These are phyloP conservation scores for Trametes versicolor DNA, from an alignment of 1,284 basidiomycete species.

Conservation along the genomic window DNA sequence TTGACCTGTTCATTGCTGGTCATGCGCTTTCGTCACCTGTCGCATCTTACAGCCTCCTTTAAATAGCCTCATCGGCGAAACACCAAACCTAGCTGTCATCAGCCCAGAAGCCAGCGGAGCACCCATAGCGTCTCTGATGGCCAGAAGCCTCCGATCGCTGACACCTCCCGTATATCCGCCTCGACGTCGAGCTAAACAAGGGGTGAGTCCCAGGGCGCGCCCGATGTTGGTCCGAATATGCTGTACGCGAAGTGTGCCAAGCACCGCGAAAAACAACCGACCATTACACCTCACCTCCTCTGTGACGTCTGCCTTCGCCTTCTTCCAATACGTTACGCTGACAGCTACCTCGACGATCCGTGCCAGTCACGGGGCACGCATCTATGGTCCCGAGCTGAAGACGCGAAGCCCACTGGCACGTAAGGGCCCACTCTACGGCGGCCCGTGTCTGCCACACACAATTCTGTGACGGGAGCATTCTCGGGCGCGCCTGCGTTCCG, in stretches of 20 bases:
- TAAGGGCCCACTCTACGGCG: constrained; percentile 5
- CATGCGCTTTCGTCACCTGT: constrained; percentile 22
- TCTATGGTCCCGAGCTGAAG: constrained; percentile 1
- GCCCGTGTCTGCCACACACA: constrained; percentile 13
- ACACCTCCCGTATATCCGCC: background rate
- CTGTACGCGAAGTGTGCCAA: constrained; percentile 11
- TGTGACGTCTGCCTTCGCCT: background rate
- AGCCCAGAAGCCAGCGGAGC: constrained; percentile 12
- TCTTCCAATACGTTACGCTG: constrained; percentile 2
- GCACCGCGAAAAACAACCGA: constrained; percentile 15
- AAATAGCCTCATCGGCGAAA: constrained; percentile 23
- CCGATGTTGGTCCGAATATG: constrained; percentile 28
- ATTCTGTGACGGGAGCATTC: constrained; percentile 31
- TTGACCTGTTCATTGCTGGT: background rate
- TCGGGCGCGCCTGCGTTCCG: constrained; percentile 24
- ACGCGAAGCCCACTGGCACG: constrained; percentile 5
- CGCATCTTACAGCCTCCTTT: constrained; percentile 7
- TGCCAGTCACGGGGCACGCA: constrained; percentile 20
- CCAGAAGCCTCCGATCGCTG: constrained; percentile 5
- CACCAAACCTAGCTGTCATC: constrained; percentile 1
- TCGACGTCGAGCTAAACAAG: background rate
- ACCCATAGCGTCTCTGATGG: constrained; percentile 2
- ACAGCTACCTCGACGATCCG: background rate
- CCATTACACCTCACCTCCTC: constrained; percentile 1
- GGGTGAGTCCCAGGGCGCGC: background rate